Conservation (phyloP, 306 rosid genomes). For the Quillaja saponaria region DNA sequence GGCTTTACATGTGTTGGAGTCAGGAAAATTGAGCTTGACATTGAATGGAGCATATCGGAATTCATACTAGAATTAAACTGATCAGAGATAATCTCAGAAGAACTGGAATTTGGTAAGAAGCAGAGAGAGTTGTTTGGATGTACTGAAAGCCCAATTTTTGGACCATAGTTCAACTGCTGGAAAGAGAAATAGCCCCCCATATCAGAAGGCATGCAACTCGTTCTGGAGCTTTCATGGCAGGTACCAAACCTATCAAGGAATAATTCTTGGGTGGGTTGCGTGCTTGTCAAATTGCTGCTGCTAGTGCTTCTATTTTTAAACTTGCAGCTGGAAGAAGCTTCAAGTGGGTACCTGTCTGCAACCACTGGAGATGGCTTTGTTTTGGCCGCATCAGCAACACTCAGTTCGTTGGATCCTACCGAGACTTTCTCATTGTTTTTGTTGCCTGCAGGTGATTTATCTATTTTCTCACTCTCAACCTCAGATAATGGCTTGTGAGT, state of each 20-base stretch:
- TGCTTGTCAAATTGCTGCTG: constrained; percentile 31
- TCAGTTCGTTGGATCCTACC: constrained; percentile 48
- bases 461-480: constrained; percentile 38
- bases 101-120: constrained; percentile 46
- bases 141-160: constrained; percentile 40
- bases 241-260: constrained; percentile 48
- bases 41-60: constrained; percentile 41
- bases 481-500: constrained; percentile 75
- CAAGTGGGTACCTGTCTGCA: constrained; percentile 38
- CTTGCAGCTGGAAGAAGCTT: constrained; percentile 42
- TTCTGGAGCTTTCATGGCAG: constrained; percentile 38
- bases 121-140: constrained; percentile 48
- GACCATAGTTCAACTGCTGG: constrained; percentile 49
- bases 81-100: constrained; percentile 47
- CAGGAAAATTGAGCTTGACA: constrained; percentile 40
- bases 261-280: constrained; percentile 54
- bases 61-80: constrained; percentile 33
- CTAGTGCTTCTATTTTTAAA: constrained; percentile 25
- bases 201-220: constrained; percentile 54
- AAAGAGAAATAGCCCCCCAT: constrained; percentile 54
- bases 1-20: constrained; percentile 49
- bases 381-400: constrained; percentile 33
- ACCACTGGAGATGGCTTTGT: constrained; percentile 29
- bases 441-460: constrained; percentile 27
- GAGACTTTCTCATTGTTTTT: constrained; percentile 54